Base-by-base conservation (phyloP, 2,329 filamentous ascomycete genomes). In the Pseudogymnoascus sp. region DNA sequence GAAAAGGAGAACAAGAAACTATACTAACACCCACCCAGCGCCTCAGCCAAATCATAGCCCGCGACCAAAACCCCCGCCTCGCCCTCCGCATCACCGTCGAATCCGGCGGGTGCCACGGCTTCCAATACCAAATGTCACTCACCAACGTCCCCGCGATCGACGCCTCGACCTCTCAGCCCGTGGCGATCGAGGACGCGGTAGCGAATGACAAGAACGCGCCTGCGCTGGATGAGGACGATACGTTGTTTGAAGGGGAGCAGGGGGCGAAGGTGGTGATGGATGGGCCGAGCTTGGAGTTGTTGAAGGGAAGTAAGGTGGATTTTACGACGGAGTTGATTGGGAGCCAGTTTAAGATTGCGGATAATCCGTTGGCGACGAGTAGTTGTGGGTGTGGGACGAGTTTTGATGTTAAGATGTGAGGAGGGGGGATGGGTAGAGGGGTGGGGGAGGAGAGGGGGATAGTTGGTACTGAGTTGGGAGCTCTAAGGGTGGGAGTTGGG, bases 341-440 rank as follows among this genome's bases (percentile, higher is more conserved):
- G 25, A 91, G 88, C 71, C 93, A 97, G 77, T 99, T 99, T 77
- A 96, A 96, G 81, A 92, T 99, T 72, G 88, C 91, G 65, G 93
- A 96, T 70, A 99, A 97, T 72, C 95, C 95, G 0, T 80, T 86
- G 42, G 95, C 95, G 3, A 91, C 89, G 64, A 97, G 93, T 76
- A 96, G 90, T 75, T 99, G 95, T 78, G 95, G 95, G 1, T 99
- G 95, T 76, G 95, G 95, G 6, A 97, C 93, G 14, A 97, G 93
- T 74, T 99, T 99, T 76, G 95, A 97, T 77, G 91, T 97, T 68
- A 91, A 93, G 73, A 77, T 84, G 74, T 87, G 77, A 65, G 36
- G 53, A 37, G 37, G 11, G 21, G 37, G 16, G 25, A 25, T 18
- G 11, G 3, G 34, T 43, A n/a, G 59, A 16, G 14, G 59, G 14